Base-by-base conservation (phyloP, 805 yeast species). In the Ogataea angusta region DNA sequence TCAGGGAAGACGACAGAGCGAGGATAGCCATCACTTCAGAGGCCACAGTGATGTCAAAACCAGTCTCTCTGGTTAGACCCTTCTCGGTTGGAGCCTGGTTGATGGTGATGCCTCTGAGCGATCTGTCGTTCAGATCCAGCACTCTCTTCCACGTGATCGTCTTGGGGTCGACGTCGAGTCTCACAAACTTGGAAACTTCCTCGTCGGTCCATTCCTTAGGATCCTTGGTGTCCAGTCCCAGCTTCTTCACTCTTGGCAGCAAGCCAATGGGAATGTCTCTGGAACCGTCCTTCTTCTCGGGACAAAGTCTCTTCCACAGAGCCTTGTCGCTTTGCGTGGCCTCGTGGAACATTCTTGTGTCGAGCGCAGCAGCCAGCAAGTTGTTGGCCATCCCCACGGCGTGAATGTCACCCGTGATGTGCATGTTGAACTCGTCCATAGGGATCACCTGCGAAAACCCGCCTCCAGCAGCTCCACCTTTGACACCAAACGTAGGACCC, bases 391-490 rank as follows among this genome's bases (percentile, higher is more conserved):
- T 89, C 36, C 89, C 80, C 46, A 91, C 89, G 33, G 98, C 98
- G 66, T 91, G 98, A 52, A 91, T 91, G 63, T 91, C 99, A 61
- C 98, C 98, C 36, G 98, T 91, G 52, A 91, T 73, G 63, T 91
- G 98, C 86, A 93, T 79, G 70, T 93, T 91, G 73, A 91, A 91
- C 68, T 91, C 97, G 66, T 91, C 99, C 97, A 91, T 91, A 38
- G 98, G 98, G 54, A 91, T 90, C 33, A 91, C 98, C 68, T 91
- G 98, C 2, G 98, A 77, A 66, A 89, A 91, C 34, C 98, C 98
- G 61, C 98, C 99, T 55, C 99, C 99, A 14, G 98, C 98, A 43
- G 99, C 99, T 65, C 98, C 98, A 59, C 99, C 99, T 69, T 91
- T 91, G 56, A 91, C 89, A 64, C 99, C 99, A 57, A 91, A 91